Base-by-base conservation (phyloP, 352 stramenopile genomes). In the Blastocystis sp. region DNA sequence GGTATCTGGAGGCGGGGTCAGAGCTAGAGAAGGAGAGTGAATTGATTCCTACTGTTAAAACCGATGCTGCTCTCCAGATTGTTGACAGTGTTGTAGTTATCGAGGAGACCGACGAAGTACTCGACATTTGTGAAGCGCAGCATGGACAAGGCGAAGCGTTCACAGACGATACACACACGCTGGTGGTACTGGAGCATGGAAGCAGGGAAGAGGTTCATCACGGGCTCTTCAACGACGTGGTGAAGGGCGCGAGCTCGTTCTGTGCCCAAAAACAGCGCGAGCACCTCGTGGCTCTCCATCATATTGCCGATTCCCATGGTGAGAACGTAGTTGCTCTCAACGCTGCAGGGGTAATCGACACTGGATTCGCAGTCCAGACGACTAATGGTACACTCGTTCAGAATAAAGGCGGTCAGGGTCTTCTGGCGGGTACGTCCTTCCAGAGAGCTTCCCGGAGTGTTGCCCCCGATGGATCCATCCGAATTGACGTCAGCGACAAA, bases 11-110 rank as follows among this genome's bases (percentile, higher is more conserved):
- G n/a, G n/a, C 4, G 51, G 51, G 7, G 51, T 59, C 32, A 27
- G 2, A 59, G 32, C 51, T 59, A 59, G 3, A 3, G 9, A 3
- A 3, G 32, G n/a, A 3, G 32, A 14, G 4, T 59, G 2, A 3
- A 59, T 14, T 59, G 18, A 59, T 11, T 32, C n/a, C 7, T 59
- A 59, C 51, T 11, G n/a, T 27, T 59, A 27, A 59, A 59, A 14
- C 51, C 32, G 51, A 59, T 59, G 3, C 32, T 27, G 11, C 51
- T 59, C 51, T 59, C 51, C 3, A 72, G 8, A 72, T 72, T 42
- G 27, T 72, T 48, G 29, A 72, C 61, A 42, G 32, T 32, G 14
- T 72, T 72, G 32, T 72, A 72, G 42, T 72, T 72, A 21, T 72
- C 61, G 42, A 21, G n/a, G 8, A 72, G 61, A 24, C 61, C 61